Evolutionary conservation across 2,329 filamentous ascomycete genomes (phyloP).

Genomic region (Diaporthe sp.): DNA sequence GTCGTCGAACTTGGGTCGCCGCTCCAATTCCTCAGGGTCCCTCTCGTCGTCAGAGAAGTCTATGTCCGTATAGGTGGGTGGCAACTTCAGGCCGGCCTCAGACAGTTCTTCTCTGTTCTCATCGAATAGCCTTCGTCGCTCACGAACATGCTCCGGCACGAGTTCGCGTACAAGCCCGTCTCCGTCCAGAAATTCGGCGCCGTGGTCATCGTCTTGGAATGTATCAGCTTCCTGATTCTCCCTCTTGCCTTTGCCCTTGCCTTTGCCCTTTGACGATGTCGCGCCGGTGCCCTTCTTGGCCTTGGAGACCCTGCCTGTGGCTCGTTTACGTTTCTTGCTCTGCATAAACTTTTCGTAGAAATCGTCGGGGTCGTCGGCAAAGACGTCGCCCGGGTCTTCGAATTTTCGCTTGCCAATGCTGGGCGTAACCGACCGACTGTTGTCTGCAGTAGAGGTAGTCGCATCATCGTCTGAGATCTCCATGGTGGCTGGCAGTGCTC

Average conservation of each 20-base stretch:
- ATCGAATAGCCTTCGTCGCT: conserved; percentile 80
- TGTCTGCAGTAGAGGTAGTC: conserved; percentile 43
- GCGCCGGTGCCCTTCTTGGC: conserved; percentile 53
- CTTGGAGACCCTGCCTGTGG: conserved; percentile 64
- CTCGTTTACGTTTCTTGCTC: conserved; percentile 61
- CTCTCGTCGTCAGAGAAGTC: conserved; percentile 78
- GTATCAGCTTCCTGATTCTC: not conserved
- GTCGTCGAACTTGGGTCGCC: conserved; percentile 75
- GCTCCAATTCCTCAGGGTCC: conserved; percentile 64
- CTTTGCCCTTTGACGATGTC: conserved; percentile 45
- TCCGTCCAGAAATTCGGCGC: conserved; percentile 45
- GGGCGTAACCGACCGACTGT: not conserved
- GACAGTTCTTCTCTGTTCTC: conserved; percentile 69
- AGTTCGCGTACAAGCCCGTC: conserved; percentile 52
- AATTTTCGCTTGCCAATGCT: conserved; percentile 28
- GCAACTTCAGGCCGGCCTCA: conserved; percentile 79
- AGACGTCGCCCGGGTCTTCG: conserved; percentile 36
- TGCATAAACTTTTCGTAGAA: conserved; percentile 70
- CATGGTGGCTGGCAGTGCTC: conserved; percentile 17
- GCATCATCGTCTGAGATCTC: conserved; percentile 42
- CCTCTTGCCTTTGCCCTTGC: conserved; percentile 47
- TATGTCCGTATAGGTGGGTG: conserved; percentile 82
- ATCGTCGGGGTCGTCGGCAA: conserved; percentile 68
- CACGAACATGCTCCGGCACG: conserved; percentile 80
- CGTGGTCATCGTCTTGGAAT: conserved; percentile 34